Percentiles rank a stretch among this genome's conserved stretches.
These are phyloP conservation scores for Sporothrix curviconia DNA, from an alignment of 2,329 filamentous ascomycete species.

Conservation along the genomic window DNA sequence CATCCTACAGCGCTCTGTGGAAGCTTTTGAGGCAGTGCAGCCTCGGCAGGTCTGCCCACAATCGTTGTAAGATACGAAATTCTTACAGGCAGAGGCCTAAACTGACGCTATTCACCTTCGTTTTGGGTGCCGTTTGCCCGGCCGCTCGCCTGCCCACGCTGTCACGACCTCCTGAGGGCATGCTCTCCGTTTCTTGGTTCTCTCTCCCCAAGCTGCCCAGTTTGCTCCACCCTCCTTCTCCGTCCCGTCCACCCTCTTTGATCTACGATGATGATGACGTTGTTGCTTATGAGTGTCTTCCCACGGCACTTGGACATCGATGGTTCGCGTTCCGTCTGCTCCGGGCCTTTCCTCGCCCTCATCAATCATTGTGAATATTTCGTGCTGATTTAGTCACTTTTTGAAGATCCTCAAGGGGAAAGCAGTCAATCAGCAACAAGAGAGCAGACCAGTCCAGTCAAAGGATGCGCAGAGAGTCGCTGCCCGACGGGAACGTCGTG, in stretches of 20 bases:
- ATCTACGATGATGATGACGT: not conserved
- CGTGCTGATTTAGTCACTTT: not conserved
- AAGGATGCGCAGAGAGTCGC: not conserved
- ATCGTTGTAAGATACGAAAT: no score
- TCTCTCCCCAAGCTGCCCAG: not conserved
- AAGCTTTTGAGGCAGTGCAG: not conserved
- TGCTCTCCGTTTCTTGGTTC: not conserved
- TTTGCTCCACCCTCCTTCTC: not conserved
- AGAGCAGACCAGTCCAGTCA: not conserved
- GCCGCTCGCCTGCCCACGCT: not conserved
- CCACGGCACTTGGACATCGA: not conserved
- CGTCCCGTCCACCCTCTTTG: not conserved
- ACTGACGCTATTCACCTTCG: no score
- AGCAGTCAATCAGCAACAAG: not conserved
- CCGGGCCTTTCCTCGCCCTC: no score
- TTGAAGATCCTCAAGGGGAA: not conserved
- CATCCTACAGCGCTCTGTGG: not conserved
- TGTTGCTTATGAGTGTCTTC: not conserved
- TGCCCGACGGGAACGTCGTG: not conserved
- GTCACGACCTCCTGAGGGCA: no score
- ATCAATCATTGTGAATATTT: not conserved
- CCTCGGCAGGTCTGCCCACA: not conserved
- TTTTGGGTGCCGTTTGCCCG: not conserved
- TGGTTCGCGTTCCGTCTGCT: not conserved
- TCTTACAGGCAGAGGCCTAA: no score